Evolutionary conservation across 1,284 basidiomycete genomes (phyloP), one percentile per base, ranked within the genome.

Genomic region (Termitomyces sp.): DNA sequence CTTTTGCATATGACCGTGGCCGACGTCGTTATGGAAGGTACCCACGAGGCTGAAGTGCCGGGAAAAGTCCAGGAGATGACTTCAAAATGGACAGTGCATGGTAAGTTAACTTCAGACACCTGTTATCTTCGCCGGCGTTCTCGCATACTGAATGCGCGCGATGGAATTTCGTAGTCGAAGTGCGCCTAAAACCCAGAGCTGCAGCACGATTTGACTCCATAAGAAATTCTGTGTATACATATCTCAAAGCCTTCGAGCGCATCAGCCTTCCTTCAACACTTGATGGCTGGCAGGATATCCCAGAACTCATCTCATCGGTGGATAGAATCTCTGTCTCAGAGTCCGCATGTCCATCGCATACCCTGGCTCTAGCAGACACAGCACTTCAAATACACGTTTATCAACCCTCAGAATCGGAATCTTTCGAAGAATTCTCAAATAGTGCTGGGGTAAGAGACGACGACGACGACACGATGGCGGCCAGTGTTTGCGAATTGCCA

Each of bases 341-440:
- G 66, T 77, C 76, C 2, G 63, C 80, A 37, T 83, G 81, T 62
- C 72, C 79, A 13, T 75, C 74, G 14, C 68, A 72, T 13, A 78
- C 80, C 39, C 72, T 88, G 11, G 72, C 78, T 11, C 67, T 87
- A 49, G 75, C 78, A 38, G 79, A 86, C 56, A 77, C 80, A 50
- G 69, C 74, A 3, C 75, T 94, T 34, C 80, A 88, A 56, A 84
- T 97, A 46, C 91, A 99, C 64, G 83, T 96, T 5, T 99, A 97
- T 65, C 86, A 92, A 58, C 84, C 88, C 1, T 81, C 81, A 0
- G 78, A 86, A 31, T 69, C 77, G 1, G 86, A 88, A 53, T 72
- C 80, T 0, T 80, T 89, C 43, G 90, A 93, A 61, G 92, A 95
- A 56, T 88, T 91, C 57, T 78, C 86, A 0, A 86, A 83, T 62